Base-by-base conservation (phyloP, 2,329 filamentous ascomycete species). In the Pseudocercospora fuligena region DNA sequence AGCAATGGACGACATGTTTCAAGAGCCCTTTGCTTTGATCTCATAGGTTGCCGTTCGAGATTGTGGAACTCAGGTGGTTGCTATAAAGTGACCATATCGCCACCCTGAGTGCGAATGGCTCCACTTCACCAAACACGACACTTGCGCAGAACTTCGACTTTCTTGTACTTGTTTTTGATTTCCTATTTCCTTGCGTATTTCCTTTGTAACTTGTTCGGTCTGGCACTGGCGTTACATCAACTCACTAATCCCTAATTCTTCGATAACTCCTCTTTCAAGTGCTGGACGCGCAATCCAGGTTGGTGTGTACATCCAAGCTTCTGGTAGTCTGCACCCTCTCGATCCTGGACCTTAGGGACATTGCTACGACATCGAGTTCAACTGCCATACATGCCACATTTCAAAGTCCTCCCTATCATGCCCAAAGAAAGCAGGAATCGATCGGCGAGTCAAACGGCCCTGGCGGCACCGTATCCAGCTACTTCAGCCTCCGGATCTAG, bases 391-490 rank as follows among this genome's bases (percentile, higher is more conserved):
- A 76, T 77, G 75, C 72, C 70, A 56, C 64, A 70, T 25, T 67
- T 66, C 65, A 71, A 61, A 60, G 63, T 63, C 36, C 65, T 73
- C 31, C 76, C 73, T 54, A 80, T 77, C 72, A 84, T 84, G 82
- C 82, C 82, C 59, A 83, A 83, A 72, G 78, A 79, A 68, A 76
- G 77, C 66, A 80, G 77, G 70, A 60, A 66, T 16, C 68, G 75
- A 23, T 66, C 74, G 47, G 53, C 69, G 8, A 65, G 66, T 29
- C 66, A 67, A 64, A 74, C 66, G 63, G 74, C 67, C 72, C 75
- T 70, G 71, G 75, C 64, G 63, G 79, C 69, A 5, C 75, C 76
- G 14, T 77, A 76, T 74, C 77, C 69, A 69, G 76, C 69, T 68
- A 74, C 67, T 73, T 74, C 59, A 21, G 73, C 75, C 62, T 74